phyloP scores from a whole-genome alignment of 2,329 filamentous ascomycete genomes.

The Beauveria sp. region DNA sequence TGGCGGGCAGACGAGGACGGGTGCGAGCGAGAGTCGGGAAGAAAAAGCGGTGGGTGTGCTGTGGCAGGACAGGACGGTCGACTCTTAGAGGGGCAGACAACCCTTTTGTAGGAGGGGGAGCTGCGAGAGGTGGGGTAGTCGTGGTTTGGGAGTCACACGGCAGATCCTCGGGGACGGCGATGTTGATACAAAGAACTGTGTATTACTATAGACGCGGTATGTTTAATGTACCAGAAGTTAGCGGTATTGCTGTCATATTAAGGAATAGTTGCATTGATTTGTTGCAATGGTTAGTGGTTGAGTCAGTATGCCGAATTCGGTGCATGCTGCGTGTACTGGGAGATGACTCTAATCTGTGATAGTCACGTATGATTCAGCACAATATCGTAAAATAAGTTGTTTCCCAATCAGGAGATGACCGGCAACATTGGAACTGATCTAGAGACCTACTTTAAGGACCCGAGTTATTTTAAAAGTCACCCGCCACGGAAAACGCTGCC shows the following conservation, averaged over 20 bases:
- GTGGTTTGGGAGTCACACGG: slow-evolving; percentile 5
- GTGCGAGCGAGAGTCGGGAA: slow-evolving; percentile 12
- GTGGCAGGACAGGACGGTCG: slow-evolving; percentile 17
- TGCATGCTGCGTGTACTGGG: background rate
- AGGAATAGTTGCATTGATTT: background rate
- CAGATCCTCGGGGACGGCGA: slow-evolving; percentile 4
- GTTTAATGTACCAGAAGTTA: background rate
- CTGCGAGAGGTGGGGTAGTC: slow-evolving; percentile 12
- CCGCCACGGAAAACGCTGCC: too few relatives aligned
- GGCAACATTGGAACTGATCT: background rate
- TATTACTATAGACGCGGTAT: background rate
- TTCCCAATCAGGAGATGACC: background rate
- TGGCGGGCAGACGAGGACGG: slow-evolving; percentile 21
- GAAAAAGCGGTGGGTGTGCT: slow-evolving; percentile 23
- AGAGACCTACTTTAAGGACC: too few relatives aligned
- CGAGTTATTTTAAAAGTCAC: too few relatives aligned
- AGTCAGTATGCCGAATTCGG: slow-evolving; percentile 4
- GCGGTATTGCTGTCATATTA: too few relatives aligned
- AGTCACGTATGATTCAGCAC: background rate
- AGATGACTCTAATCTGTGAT: background rate
- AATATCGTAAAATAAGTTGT: background rate
- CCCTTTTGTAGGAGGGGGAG: slow-evolving; percentile 10
- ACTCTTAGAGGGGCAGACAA: slow-evolving; percentile 6
- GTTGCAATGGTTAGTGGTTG: background rate
- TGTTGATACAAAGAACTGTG: background rate